Evolutionary conservation across 345 rosid species (phyloP), one percentile per base, ranked within the genome.

Genomic region (Turritis glabra): DNA sequence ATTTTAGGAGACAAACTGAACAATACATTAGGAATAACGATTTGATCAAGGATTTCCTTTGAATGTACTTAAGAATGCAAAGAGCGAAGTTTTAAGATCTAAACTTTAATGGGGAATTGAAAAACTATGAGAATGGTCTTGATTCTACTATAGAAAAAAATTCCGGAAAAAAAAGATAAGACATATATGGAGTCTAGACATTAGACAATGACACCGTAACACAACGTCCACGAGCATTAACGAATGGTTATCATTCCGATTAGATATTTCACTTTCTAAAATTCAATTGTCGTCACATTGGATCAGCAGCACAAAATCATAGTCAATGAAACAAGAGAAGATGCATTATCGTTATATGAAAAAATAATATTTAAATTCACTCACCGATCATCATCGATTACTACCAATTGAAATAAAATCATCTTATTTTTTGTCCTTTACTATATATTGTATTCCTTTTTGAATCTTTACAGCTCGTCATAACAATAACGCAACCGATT

Each of bases 401-500:
- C 41, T 22, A 54, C 41, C 10, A 56, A 43, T 3, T 8, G 13
- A 32, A 47, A 44, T 0, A 44, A 69, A 60, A 17, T 10, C 0
- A 58, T 3, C 4, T 25, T 52, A 14, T 8, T 4, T 37, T 11
- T 37, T 32, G 35, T 32, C 35, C 8, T 7, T 18, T 7, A 48
- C 13, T 26, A 64, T 53, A 63, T 25, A 52, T 2, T 52, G 10
- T 64, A 51, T 30, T 32, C 21, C 21, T 14, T 69, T 41, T n/a
- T n/a, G n/a, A n/a, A n/a, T n/a, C n/a, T n/a, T n/a, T n/a, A n/a
- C n/a, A n/a, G n/a, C n/a, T n/a, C n/a, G n/a, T 26, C 55, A 32
- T 64, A 46, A 61, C 41, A 25, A 73, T 73, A 54, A 73, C 40
- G 52, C 27, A 74, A 72, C 58, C 69, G 51, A 74, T 48, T 54